phyloP scores from a whole-genome alignment of 176 grass and related monocot species.

The Elymus sibiricus region DNA sequence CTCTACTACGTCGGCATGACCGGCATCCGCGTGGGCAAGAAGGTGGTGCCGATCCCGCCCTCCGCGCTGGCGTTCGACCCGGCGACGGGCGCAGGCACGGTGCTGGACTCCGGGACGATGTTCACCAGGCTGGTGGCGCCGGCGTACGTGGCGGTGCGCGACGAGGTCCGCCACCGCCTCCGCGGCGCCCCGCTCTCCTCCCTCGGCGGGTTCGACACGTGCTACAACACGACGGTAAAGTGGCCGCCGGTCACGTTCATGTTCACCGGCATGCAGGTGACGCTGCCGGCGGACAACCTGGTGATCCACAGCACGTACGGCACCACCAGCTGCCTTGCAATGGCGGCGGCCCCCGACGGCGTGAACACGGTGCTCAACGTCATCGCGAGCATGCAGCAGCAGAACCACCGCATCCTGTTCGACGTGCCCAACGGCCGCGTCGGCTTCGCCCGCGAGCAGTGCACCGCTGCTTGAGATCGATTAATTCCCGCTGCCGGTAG shows the following conservation, averaged over 20 bases:
- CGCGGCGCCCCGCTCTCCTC: constrained; percentile 43
- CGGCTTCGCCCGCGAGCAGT: constrained; percentile 69
- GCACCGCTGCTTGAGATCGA: constrained; percentile 28
- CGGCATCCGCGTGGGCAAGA: constrained; percentile 62
- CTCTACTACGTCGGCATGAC: constrained; percentile 97
- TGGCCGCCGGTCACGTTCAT: constrained; percentile 62
- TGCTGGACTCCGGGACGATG: constrained; percentile 85
- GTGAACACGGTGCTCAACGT: constrained; percentile 85
- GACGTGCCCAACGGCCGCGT: constrained; percentile 69
- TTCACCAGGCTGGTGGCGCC: constrained; percentile 80
- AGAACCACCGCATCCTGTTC: constrained; percentile 89
- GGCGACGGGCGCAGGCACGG: constrained; percentile 70
- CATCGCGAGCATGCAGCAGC: constrained; percentile 91
- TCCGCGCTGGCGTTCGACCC: constrained; percentile 64
- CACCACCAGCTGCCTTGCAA: constrained; percentile 69
- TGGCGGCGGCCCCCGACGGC: constrained; percentile 64
- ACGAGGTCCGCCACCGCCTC: constrained; percentile 72
- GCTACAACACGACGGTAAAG: constrained; percentile 51
- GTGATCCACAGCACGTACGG: constrained; percentile 76
- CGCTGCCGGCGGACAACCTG: constrained; percentile 72
- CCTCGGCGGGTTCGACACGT: constrained; percentile 91
- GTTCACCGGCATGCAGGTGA: constrained; percentile 62
- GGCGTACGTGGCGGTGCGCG: constrained; percentile 64
- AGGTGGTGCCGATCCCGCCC: constrained; percentile 54
- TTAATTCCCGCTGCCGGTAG: neutral